A percentile compares a stretch with the other conserved stretches of the same genome.
Conservation (phyloP, 2,329 filamentous ascomycete genomes). For the Talaromyces atroroseus region DNA sequence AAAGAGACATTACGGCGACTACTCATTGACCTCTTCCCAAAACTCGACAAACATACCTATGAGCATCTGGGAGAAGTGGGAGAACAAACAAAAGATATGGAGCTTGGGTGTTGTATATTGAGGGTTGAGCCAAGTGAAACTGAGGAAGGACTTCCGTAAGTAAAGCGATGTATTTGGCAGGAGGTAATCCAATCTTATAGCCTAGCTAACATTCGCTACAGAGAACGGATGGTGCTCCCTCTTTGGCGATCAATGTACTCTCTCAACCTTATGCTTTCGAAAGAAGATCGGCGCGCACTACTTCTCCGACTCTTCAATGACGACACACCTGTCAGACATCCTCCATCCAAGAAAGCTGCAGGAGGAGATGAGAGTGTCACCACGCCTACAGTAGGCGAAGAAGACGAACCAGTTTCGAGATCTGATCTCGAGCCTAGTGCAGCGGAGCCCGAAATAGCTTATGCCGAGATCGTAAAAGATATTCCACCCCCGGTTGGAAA, state of each 20-base stretch:
- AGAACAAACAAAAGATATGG: constrained; percentile 69
- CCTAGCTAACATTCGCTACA: constrained; percentile 23
- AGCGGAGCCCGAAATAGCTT: constrained; percentile 7
- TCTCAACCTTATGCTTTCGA: constrained; percentile 95
- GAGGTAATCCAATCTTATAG: not conserved
- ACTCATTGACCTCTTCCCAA: constrained; percentile 94
- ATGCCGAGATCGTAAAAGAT: not conserved
- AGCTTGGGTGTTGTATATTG: constrained; percentile 88
- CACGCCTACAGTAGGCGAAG: not conserved
- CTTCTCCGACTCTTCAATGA: constrained; percentile 87
- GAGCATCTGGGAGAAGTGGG: constrained; percentile 79
- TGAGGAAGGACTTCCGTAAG: constrained; percentile 53
- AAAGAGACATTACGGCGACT: constrained; percentile 76
- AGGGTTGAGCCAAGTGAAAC: constrained; percentile 68
- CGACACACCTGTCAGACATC: constrained; percentile 71
- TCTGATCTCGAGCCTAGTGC: not conserved
- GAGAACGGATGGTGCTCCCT: constrained; percentile 80
- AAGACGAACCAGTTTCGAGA: not conserved
- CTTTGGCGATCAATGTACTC: constrained; percentile 91
- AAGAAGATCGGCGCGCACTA: constrained; percentile 93
- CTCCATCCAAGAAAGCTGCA: not conserved
- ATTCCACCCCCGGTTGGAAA: constrained; percentile 17
- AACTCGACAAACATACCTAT: constrained; percentile 69
- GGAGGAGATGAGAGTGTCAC: not conserved
- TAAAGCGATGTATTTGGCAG: not conserved